phyloP scores from a whole-genome alignment of 805 yeast species.

The Zygosaccharomyces rouxii region DNA sequence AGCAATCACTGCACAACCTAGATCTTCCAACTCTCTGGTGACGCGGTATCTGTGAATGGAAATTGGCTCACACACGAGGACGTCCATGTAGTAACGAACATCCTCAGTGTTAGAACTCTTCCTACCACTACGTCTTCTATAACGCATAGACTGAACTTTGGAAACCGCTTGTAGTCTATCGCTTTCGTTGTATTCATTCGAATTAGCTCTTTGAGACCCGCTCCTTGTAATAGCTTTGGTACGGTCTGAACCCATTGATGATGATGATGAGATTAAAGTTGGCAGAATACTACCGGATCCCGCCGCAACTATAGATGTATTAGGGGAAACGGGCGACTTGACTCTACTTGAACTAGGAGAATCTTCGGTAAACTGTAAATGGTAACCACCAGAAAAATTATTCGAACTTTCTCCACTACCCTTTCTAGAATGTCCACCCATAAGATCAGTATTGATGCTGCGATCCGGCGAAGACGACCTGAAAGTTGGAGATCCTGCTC shows the following conservation, averaged over 20 bases:
- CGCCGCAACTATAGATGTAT: background rate
- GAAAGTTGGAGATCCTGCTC: slow-evolving; percentile 27
- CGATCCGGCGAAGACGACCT: slow-evolving; percentile 30
- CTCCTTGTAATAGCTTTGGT: slow-evolving; percentile 46
- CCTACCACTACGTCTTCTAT: slow-evolving; percentile 30
- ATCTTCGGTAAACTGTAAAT: slow-evolving; percentile 22
- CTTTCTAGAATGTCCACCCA: slow-evolving; percentile 19
- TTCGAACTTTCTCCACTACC: slow-evolving; percentile 17
- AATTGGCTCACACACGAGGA: slow-evolving; percentile 80
- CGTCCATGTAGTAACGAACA: slow-evolving; percentile 45
- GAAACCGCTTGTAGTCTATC: slow-evolving; percentile 29
- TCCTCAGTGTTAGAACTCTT: slow-evolving; percentile 24
- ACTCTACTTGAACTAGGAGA: slow-evolving; percentile 23
- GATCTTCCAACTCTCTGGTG: slow-evolving; percentile 54
- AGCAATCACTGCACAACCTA: slow-evolving; percentile 77
- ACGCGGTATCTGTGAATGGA: slow-evolving; percentile 73
- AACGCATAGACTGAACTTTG: slow-evolving; percentile 26
- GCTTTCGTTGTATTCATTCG: slow-evolving; percentile 25
- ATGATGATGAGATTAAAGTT: slow-evolving; percentile 42
- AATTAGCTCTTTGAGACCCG: slow-evolving; percentile 20
- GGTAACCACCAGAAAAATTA: slow-evolving; percentile 9
- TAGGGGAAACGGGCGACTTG: slow-evolving; percentile 31
- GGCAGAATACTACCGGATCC: slow-evolving; percentile 10
- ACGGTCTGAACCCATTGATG: slow-evolving; percentile 47
- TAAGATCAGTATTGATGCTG: slow-evolving; percentile 18